Conservation (phyloP, 176 grass and related monocot genomes). For the Phoenix roebelenii region DNA sequence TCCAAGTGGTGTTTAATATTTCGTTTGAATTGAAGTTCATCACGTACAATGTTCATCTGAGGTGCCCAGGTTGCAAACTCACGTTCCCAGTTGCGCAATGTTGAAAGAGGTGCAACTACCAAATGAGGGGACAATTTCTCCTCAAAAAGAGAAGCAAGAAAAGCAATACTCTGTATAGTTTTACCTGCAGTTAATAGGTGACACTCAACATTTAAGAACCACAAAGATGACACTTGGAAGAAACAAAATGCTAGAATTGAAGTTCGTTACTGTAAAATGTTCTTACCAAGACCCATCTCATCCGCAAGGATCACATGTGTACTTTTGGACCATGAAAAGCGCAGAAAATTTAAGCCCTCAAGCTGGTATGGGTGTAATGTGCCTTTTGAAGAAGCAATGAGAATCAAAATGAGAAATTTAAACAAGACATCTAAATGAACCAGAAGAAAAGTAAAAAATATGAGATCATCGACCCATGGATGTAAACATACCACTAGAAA, state of each 20-base stretch:
- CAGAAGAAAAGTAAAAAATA: conserved; percentile 21
- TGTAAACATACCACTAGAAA: conserved; percentile 54
- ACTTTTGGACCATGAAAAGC: conserved; percentile 72
- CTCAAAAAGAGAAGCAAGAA: conserved; percentile 76
- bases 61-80: conserved; percentile 99
- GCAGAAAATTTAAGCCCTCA: conserved; percentile 91
- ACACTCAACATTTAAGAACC: neutral
- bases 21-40: conserved; percentile 17
- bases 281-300: conserved; percentile 99
- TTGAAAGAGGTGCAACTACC: conserved; percentile 95
- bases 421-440: conserved; percentile 5
- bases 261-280: neutral
- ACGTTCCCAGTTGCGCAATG: conserved; percentile 93
- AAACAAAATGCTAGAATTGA: neutral
- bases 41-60: conserved; percentile 93
- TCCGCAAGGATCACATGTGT: conserved; percentile 94
- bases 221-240: neutral
- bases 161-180: conserved; percentile 99
- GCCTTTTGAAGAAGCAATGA: conserved; percentile 46
- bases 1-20: conserved; percentile 11
- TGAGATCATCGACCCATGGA: conserved; percentile 5
- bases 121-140: conserved; percentile 75
- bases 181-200: conserved; percentile 45
- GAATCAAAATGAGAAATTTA: conserved; percentile 17
- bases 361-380: conserved; percentile 86